Conservation (phyloP, 306 rosid genomes). For the Ochetophila trinervis region DNA sequence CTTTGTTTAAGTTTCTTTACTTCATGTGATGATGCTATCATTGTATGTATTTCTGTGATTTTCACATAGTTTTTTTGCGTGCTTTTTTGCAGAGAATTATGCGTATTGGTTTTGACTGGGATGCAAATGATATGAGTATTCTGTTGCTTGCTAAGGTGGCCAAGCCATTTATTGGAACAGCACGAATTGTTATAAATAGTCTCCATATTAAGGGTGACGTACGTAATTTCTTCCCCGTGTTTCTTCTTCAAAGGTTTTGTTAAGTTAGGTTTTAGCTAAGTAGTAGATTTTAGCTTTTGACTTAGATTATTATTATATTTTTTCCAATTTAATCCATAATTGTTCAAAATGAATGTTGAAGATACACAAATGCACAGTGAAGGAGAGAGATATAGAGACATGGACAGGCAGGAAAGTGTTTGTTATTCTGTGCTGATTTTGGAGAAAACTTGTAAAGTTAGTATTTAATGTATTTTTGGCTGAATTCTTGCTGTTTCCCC, state of each 20-base stretch:
- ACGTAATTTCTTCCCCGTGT: slow-evolving; percentile 35
- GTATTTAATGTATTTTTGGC: neutral
- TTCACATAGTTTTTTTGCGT: slow-evolving; percentile 27
- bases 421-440: too few relatives aligned
- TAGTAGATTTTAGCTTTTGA: neutral
- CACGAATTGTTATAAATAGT: slow-evolving; percentile 88
- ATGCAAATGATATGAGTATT: slow-evolving; percentile 87
- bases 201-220: slow-evolving; percentile 97
- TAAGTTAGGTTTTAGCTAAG: neutral
- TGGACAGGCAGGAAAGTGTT: neutral
- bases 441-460: neutral
- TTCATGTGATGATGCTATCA: slow-evolving; percentile 12
- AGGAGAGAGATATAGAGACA: neutral
- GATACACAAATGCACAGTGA: too few relatives aligned
- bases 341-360: too few relatives aligned
- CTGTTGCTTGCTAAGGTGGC: slow-evolving; percentile 85
- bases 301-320: neutral
- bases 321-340: too few relatives aligned
- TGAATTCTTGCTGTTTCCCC: neutral
- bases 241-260: neutral
- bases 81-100: slow-evolving; percentile 56
- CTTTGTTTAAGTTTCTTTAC: slow-evolving; percentile 1
- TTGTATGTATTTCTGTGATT: slow-evolving; percentile 15
- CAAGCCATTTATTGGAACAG: slow-evolving; percentile 83
- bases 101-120: slow-evolving; percentile 92